phyloP scores from a whole-genome alignment of 2,329 filamentous ascomycete genomes.

The Fusarium fujikuroi region DNA sequence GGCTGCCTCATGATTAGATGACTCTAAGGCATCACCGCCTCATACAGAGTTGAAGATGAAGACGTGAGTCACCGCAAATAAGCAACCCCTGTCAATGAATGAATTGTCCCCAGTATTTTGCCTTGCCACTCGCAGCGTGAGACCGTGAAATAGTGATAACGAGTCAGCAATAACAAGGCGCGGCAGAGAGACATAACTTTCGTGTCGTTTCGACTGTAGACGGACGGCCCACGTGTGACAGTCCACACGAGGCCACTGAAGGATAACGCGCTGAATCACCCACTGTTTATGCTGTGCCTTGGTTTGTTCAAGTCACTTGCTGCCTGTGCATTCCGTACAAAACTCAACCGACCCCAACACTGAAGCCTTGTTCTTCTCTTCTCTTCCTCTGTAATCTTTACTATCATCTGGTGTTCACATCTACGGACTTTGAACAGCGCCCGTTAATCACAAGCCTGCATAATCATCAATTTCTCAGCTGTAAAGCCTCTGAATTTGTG shows the following conservation, averaged over 20 bases:
- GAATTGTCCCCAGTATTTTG: slow-evolving; percentile 21
- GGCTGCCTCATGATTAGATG: slow-evolving; percentile 15
- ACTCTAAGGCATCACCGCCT: slow-evolving; percentile 21
- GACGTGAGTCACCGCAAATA: slow-evolving; percentile 33
- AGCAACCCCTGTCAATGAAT: slow-evolving; percentile 18
- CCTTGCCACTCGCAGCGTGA: slow-evolving; percentile 30
- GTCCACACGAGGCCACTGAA: slow-evolving; percentile 26
- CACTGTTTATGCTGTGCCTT: slow-evolving; percentile 20
- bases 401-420: background rate
- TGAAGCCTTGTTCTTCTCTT: slow-evolving; percentile 2
- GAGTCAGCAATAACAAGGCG: slow-evolving; percentile 25
- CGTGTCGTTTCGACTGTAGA: background rate
- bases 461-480: background rate
- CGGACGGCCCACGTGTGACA: slow-evolving; percentile 29
- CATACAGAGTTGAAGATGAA: slow-evolving; percentile 6
- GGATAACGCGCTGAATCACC: slow-evolving; percentile 12
- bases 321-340: slow-evolving; percentile 18
- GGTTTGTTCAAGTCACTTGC: slow-evolving; percentile 25
- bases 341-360: slow-evolving; percentile 10
- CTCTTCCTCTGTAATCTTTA: slow-evolving; percentile 1
- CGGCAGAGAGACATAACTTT: background rate
- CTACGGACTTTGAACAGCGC: background rate
- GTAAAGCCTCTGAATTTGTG: slow-evolving; percentile 1
- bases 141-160: slow-evolving; percentile 20
- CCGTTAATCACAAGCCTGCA: background rate